A percentile compares a stretch with the other conserved stretches of the same genome.
Evolutionary conservation across 2,329 filamentous ascomycete genomes (phyloP).

Genomic region (Neonectria magnoliae): DNA sequence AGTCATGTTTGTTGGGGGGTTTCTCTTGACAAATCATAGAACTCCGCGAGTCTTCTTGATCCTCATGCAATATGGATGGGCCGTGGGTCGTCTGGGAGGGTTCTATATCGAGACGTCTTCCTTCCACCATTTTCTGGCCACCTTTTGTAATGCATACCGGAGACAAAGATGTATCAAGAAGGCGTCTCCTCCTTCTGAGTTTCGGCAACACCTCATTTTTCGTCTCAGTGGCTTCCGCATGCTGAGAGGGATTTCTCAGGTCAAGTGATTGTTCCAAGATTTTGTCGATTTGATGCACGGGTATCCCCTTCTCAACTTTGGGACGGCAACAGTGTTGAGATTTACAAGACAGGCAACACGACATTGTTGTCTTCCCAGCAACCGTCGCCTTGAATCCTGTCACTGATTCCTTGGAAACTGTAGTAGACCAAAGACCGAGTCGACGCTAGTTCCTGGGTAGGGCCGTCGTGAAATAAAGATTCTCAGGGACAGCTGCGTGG

Average conservation of each 20-base stretch:
- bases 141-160: neutral
- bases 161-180: neutral
- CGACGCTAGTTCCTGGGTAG: conserved; percentile 24
- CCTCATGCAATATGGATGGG: neutral
- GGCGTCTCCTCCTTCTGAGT: neutral
- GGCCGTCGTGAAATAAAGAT: conserved; percentile 6
- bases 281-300: conserved; percentile 23
- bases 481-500: neutral
- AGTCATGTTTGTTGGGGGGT: neutral
- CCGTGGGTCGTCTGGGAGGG: neutral
- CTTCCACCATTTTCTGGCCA: neutral
- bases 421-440: conserved; percentile 22
- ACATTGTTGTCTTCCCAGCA: neutral
- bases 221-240: neutral
- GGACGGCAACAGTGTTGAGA: neutral
- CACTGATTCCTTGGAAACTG: neutral
- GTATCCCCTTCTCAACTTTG: conserved; percentile 14
- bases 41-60: neutral
- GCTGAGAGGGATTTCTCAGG: neutral
- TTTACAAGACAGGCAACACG: neutral
- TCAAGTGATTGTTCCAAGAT: conserved; percentile 19
- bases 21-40: neutral
- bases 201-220: neutral
- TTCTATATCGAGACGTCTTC: neutral
- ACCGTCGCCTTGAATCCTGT: neutral